A percentile compares a stretch with the other conserved stretches of the same genome.
phyloP scores from a whole-genome alignment of 139 green algal genomes.

The Closterium sp. region DNA sequence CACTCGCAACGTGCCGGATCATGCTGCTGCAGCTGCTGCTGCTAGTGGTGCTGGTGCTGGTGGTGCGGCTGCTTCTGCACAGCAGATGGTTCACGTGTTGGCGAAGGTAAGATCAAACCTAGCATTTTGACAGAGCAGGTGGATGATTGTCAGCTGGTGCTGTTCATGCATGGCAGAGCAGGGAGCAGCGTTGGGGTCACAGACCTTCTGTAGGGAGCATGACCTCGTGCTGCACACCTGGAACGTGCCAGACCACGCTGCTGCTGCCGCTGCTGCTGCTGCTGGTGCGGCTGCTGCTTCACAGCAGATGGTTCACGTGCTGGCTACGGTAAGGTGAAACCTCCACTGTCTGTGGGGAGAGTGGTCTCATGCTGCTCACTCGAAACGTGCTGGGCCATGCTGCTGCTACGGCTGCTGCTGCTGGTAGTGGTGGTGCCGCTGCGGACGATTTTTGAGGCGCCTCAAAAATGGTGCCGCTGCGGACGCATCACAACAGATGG shows the following conservation, averaged over 20 bases:
- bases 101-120: constrained; percentile 22
- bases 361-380: neutral
- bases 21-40: neutral
- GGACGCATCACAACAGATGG: neutral
- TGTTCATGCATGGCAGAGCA: constrained; percentile 27
- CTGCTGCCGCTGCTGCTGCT: neutral
- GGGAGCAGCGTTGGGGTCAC: neutral
- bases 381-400: neutral
- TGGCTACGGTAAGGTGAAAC: neutral
- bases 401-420: neutral
- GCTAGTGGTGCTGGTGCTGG: neutral
- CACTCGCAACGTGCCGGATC: neutral
- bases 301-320: neutral
- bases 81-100: neutral
- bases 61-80: neutral
- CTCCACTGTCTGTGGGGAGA: neutral
- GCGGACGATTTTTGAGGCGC: neutral
- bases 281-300: too few relatives aligned
- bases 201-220: constrained; percentile 12
- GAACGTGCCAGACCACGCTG: neutral
- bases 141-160: constrained; percentile 33
- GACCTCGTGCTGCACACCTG: constrained; percentile 38
- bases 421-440: neutral
- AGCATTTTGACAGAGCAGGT: too few relatives aligned
- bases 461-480: too few relatives aligned